A percentile compares a stretch with the other conserved stretches of the same genome.
Conservation (phyloP, 331 rosid species). For the Quercus lobata region DNA sequence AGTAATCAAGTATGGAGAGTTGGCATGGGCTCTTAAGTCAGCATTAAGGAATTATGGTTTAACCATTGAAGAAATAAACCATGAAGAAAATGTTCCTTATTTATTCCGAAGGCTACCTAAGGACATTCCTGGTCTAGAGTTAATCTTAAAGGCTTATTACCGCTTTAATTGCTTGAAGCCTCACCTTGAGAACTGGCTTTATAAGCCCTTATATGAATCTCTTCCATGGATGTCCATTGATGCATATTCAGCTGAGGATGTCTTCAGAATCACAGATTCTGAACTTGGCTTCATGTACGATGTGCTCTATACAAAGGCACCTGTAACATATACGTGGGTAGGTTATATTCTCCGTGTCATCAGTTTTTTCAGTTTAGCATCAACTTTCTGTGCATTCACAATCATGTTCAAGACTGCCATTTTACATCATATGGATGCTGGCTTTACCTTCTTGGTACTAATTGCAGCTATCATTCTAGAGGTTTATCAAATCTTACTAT, state of each 20-base stretch:
- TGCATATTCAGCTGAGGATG: constrained; percentile 31
- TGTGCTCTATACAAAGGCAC: constrained; percentile 60
- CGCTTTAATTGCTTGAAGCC: constrained; percentile 57
- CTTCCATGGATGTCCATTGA: constrained; percentile 31
- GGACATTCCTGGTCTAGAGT: constrained; percentile 34
- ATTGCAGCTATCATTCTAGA: constrained; percentile 49
- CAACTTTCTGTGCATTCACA: constrained; percentile 33
- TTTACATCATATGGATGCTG: constrained; percentile 18
- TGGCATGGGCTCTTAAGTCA: constrained; percentile 63
- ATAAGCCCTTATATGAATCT: constrained; percentile 48
- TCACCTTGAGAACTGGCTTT: constrained; percentile 62
- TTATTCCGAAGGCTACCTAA: constrained; percentile 36
- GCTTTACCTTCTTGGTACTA: constrained; percentile 30
- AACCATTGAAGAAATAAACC: constrained; percentile 38
- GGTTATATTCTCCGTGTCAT: constrained; percentile 47
- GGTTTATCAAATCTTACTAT: constrained; percentile 45
- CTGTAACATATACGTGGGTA: constrained; percentile 42
- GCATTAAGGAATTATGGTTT: constrained; percentile 44
- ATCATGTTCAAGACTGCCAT: constrained; percentile 20
- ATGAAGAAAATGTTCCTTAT: constrained; percentile 35
- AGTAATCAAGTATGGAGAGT: constrained; percentile 53
- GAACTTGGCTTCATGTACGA: constrained; percentile 75
- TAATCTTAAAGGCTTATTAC: constrained; percentile 58
- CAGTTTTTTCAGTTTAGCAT: constrained; percentile 31
- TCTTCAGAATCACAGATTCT: constrained; percentile 50